These are phyloP conservation scores for Delphinella strobiligena DNA, from an alignment of 2,329 filamentous ascomycete genomes.

Conservation along the genomic window DNA sequence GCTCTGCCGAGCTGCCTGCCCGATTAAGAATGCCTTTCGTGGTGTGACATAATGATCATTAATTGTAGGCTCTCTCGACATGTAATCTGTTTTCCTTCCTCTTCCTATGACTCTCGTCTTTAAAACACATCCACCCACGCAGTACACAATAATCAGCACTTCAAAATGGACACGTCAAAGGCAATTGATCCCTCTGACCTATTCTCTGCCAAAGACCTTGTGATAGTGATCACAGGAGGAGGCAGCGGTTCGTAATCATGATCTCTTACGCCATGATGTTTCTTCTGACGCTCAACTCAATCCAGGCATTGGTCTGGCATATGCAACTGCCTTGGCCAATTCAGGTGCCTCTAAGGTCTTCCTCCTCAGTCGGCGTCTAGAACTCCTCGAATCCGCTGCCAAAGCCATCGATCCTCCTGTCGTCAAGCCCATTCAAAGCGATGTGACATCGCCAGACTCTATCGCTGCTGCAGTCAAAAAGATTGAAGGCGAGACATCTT, in stretches of 20 bases:
- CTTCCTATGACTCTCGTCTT: too few species aligned
- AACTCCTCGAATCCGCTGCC: conserved; percentile 24
- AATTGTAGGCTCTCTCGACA: too few species aligned
- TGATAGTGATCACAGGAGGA: conserved; percentile 30
- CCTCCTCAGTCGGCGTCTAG: conserved; percentile 27
- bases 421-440: conserved; percentile 30
- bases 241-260: conserved; percentile 24
- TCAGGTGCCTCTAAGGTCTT: conserved; percentile 26
- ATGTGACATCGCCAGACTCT: conserved; percentile 30
- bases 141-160: too few species aligned
- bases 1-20: too few species aligned
- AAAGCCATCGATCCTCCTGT: conserved; percentile 18
- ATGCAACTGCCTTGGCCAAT: conserved; percentile 26
- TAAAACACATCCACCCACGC: too few species aligned
- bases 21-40: too few species aligned
- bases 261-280: not conserved
- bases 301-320: conserved; percentile 11
- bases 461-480: conserved; percentile 28
- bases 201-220: conserved; percentile 28
- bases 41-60: too few species aligned
- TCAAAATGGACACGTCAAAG: conserved; percentile 23
- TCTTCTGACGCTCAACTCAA: not conserved
- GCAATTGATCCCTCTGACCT: conserved; percentile 22
- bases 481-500: conserved; percentile 30
- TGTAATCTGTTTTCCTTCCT: too few species aligned